These are phyloP conservation scores for Vigna angularis DNA, from an alignment of 306 rosid genomes.

Conservation along the genomic window DNA sequence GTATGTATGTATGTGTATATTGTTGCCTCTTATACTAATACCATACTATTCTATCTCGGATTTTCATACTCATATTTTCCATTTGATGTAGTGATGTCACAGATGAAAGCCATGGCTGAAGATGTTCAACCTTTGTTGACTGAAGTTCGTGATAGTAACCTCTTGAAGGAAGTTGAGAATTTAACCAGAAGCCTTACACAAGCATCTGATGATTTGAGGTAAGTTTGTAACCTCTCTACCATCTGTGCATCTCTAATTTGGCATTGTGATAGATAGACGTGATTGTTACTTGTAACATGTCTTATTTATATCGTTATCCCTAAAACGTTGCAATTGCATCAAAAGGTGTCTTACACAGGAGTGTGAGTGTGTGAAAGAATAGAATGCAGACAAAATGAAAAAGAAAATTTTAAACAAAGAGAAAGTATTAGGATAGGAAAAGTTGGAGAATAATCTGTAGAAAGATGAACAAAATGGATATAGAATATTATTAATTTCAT, in stretches of 20 bases:
- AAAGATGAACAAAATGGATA: background rate
- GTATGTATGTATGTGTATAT: background rate
- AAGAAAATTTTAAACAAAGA: background rate
- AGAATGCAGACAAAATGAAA: background rate
- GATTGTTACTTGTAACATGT: slow-evolving; percentile 14
- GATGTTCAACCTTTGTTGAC: slow-evolving; percentile 93
- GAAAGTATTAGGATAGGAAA: background rate
- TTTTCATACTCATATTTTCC: slow-evolving; percentile 64
- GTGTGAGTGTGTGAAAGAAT: background rate
- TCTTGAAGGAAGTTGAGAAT: slow-evolving; percentile 80
- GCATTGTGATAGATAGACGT: background rate
- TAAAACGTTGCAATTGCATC: background rate
- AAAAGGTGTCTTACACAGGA: background rate
- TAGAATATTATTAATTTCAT: background rate
- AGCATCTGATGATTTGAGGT: slow-evolving; percentile 91
- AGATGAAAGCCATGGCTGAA: slow-evolving; percentile 96
- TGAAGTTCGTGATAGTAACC: slow-evolving; percentile 81
- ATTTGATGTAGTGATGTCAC: slow-evolving; percentile 85
- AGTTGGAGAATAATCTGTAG: background rate
- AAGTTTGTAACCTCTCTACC: slow-evolving; percentile 40
- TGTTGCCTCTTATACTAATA: slow-evolving; percentile 11
- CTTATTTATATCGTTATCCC: background rate
- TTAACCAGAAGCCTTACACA: slow-evolving; percentile 77
- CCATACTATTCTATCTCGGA: slow-evolving; percentile 33
- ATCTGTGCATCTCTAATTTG: slow-evolving; percentile 10